These are phyloP conservation scores for Mycosphaerella arachidis DNA, from an alignment of 2,329 filamentous ascomycete species.

Conservation along the genomic window DNA sequence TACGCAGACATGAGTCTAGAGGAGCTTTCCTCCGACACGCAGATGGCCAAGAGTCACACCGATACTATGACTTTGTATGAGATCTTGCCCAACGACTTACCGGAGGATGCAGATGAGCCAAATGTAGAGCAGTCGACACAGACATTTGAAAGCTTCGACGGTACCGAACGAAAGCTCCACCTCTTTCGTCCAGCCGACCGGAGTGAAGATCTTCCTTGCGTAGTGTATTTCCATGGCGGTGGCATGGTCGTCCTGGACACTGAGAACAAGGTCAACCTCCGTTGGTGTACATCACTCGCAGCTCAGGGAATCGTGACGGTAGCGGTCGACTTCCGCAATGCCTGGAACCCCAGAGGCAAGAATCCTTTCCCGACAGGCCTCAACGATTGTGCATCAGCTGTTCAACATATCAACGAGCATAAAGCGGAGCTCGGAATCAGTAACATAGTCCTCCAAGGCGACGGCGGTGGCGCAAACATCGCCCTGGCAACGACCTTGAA, in stretches of 20 bases:
- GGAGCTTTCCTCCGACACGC: constrained; percentile 13
- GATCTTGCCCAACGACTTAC: constrained; percentile 61
- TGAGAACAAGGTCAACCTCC: constrained; percentile 23
- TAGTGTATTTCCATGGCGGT: constrained; percentile 28
- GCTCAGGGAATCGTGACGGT: constrained; percentile 22
- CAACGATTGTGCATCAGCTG: constrained; percentile 29
- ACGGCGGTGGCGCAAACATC: constrained; percentile 31
- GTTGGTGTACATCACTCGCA: constrained; percentile 26
- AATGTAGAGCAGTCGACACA: constrained; percentile 13
- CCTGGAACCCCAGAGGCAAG: constrained; percentile 20
- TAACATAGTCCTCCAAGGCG: constrained; percentile 30
- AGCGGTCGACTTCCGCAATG: constrained; percentile 31
- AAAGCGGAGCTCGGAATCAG: constrained; percentile 22
- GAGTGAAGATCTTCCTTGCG: constrained; percentile 16
- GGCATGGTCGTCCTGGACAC: constrained; percentile 25
- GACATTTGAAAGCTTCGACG: constrained; percentile 22
- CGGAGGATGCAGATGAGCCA: constrained; percentile 17
- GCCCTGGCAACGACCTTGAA: constrained; percentile 27
- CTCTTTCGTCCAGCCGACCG: constrained; percentile 18
- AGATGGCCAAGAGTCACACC: constrained; percentile 19
- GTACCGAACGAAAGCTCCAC: constrained; percentile 19
- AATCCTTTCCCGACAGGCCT: constrained; percentile 30
- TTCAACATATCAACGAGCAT: constrained; percentile 23
- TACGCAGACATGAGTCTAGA: constrained; percentile 14
- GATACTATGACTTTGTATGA: constrained; percentile 63